A percentile compares a stretch with the other conserved stretches of the same genome.
phyloP scores from a whole-genome alignment of 2,329 filamentous ascomycete species.

The Trichoderma koningiopsis region DNA sequence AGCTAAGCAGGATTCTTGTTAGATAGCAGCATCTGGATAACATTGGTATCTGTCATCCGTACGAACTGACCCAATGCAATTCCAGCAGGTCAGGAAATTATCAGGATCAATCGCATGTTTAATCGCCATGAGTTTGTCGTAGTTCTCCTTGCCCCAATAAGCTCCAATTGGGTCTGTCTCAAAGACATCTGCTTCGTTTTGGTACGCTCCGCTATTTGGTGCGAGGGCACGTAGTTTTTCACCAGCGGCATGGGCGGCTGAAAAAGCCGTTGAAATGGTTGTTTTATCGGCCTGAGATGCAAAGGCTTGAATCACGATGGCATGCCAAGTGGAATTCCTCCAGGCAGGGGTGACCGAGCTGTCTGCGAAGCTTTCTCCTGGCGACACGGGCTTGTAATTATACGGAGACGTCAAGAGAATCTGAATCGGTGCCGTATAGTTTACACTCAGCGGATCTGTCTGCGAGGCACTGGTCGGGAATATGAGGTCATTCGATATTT shows the following conservation, averaged over 20 bases:
- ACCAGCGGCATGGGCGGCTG: conserved; percentile 29
- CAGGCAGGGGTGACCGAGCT: background rate
- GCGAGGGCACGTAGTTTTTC: conserved; percentile 25
- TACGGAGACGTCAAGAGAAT: too few species aligned
- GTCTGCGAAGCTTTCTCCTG: too few species aligned
- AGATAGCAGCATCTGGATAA: background rate
- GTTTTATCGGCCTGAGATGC: background rate
- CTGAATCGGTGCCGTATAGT: too few species aligned
- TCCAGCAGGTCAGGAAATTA: conserved; percentile 39
- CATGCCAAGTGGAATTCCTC: conserved; percentile 13
- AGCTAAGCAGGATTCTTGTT: too few species aligned
- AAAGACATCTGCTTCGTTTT: conserved; percentile 36
- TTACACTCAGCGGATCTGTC: too few species aligned
- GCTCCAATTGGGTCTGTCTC: conserved; percentile 33
- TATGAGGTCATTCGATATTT: too few species aligned
- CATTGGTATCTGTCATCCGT: conserved; percentile 14
- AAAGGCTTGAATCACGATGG: background rate
- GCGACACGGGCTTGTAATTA: too few species aligned
- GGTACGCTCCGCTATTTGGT: conserved; percentile 32
- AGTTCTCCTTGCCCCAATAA: conserved; percentile 39
- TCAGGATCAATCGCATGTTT: conserved; percentile 52
- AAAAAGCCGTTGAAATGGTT: too few species aligned
- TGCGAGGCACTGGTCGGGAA: too few species aligned
- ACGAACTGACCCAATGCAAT: conserved; percentile 26
- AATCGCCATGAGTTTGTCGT: conserved; percentile 41